Evolutionary conservation across 768 basidiomycete genomes (phyloP).

Genomic region (Boletus speciosus): DNA sequence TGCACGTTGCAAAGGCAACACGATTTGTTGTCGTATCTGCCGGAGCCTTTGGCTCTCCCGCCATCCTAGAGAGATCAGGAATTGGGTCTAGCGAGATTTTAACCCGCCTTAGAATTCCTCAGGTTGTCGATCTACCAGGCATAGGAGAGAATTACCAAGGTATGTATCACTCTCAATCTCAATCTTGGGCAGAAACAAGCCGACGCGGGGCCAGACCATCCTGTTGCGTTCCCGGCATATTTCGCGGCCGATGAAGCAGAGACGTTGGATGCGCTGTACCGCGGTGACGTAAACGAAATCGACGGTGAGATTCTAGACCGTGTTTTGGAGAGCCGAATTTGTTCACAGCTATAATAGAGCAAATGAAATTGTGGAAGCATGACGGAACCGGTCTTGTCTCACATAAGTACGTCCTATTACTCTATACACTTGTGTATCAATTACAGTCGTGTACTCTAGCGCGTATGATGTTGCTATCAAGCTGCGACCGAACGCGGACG

Average conservation of each 20-base stretch:
- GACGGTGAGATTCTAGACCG: constrained; percentile 34
- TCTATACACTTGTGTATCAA: background rate
- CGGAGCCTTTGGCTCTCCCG: constrained; percentile 54
- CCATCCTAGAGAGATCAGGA: constrained; percentile 61
- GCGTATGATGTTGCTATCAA: constrained; percentile 55
- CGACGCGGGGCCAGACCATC: constrained; percentile 27
- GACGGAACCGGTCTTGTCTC: constrained; percentile 49
- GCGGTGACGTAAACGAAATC: constrained; percentile 36
- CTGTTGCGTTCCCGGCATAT: constrained; percentile 31
- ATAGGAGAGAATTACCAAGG: constrained; percentile 70
- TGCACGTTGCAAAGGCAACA: constrained; percentile 34
- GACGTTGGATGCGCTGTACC: constrained; percentile 48
- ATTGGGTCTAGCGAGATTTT: constrained; percentile 57
- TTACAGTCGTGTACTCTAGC: constrained; percentile 27
- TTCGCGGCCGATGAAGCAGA: constrained; percentile 42
- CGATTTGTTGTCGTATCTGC: constrained; percentile 48
- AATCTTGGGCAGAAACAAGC: background rate
- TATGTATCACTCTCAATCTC: constrained; percentile 11
- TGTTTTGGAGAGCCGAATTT: background rate
- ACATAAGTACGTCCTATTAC: constrained; percentile 45
- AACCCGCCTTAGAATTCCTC: constrained; percentile 43
- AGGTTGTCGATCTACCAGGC: constrained; percentile 62
- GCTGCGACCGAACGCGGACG: constrained; percentile 47
- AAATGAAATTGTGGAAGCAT: constrained; percentile 32
- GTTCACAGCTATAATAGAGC: constrained; percentile 25